These are phyloP conservation scores for Leccinellum luteum DNA, from an alignment of 768 basidiomycete species.

Conservation along the genomic window DNA sequence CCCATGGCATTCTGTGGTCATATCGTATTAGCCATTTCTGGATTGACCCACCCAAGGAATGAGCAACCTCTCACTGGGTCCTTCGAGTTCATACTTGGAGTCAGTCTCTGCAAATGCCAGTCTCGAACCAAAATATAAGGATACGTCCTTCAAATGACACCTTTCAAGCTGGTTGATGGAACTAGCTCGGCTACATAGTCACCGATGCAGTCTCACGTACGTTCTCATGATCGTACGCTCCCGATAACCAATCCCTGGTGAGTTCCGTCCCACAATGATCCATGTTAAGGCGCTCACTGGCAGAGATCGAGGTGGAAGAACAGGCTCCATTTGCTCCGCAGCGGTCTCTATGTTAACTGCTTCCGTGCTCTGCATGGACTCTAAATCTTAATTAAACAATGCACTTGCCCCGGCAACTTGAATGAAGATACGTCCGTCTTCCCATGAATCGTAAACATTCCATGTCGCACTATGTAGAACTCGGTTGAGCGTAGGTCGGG, in stretches of 20 bases:
- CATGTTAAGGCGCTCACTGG: background rate
- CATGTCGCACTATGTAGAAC: background rate
- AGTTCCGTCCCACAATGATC: background rate
- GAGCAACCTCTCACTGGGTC: background rate
- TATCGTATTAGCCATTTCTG: background rate
- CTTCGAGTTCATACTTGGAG: background rate
- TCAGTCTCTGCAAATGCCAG: background rate
- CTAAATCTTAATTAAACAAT: background rate
- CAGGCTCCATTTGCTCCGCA: too few relatives aligned
- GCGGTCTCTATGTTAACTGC: background rate
- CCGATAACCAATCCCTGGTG: background rate
- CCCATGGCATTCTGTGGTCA: too few relatives aligned
- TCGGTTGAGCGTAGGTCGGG: background rate
- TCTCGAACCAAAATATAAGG: background rate
- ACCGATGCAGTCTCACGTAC: background rate
- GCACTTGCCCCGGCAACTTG: background rate
- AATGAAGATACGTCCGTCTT: background rate
- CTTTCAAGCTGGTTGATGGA: background rate
- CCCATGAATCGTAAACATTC: background rate
- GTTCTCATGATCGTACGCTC: background rate
- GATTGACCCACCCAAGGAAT: background rate
- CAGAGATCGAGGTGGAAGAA: background rate
- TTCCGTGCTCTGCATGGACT: background rate
- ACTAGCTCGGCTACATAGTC: background rate
- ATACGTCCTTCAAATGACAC: background rate